These are phyloP conservation scores for Phytopythium mirpurense DNA, from an alignment of 352 stramenopile species.

Conservation along the genomic window DNA sequence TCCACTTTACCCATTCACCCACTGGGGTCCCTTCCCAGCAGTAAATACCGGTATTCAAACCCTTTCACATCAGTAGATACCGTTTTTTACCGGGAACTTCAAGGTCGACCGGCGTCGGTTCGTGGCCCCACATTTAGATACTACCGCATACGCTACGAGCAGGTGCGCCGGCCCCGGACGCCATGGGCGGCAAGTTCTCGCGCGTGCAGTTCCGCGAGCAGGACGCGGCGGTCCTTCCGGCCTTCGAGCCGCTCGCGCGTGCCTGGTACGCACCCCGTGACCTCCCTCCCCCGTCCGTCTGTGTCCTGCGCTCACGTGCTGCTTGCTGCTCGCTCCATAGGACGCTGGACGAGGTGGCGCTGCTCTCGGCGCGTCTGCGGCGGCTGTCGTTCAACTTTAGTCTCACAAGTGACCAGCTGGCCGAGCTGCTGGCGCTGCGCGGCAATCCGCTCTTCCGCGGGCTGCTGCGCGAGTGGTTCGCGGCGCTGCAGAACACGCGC, in stretches of 20 bases:
- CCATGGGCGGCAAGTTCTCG: conserved; percentile 71
- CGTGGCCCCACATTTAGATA: too few relatives aligned
- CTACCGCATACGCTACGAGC: too few relatives aligned
- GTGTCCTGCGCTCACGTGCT: background rate
- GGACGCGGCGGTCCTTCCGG: conserved; percentile 50
- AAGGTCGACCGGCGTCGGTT: too few relatives aligned
- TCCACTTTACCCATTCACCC: too few relatives aligned
- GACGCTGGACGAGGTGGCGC: conserved; percentile 46
- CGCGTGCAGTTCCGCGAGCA: conserved; percentile 72
- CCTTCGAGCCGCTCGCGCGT: conserved; percentile 65
- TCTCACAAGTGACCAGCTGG: conserved; percentile 54
- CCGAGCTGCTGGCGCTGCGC: conserved; percentile 53
- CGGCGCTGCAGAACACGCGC: conserved; percentile 60
- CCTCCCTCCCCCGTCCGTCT: background rate
- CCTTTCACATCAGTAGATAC: too few relatives aligned
- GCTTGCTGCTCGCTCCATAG: conserved; percentile 10
- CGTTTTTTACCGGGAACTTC: too few relatives aligned
- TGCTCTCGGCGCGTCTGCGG: conserved; percentile 49
- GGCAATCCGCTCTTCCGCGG: conserved; percentile 51
- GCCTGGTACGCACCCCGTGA: conserved; percentile 26
- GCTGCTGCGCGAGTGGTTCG: conserved; percentile 55
- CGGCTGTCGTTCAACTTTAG: conserved; percentile 76
- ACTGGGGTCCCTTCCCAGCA: too few relatives aligned
- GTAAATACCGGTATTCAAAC: too few relatives aligned
- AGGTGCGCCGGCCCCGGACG: background rate